Evolutionary conservation across 2,329 filamentous ascomycete species (phyloP).

Genomic region (Lachnellula subtilissima): DNA sequence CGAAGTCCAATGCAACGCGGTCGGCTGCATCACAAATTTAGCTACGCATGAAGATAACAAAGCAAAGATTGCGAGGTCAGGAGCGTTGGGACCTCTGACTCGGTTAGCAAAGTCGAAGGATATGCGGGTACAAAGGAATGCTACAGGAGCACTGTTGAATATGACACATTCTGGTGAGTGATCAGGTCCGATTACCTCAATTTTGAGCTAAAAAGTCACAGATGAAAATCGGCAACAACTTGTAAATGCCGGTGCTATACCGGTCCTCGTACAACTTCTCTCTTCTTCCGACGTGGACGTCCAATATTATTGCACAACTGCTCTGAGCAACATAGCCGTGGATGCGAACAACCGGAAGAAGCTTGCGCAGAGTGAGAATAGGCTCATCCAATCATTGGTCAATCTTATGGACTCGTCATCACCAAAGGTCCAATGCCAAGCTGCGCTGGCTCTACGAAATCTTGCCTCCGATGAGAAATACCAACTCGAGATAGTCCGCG

Average conservation of each 20-base stretch:
- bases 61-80: constrained; percentile 93
- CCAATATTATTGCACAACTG: constrained; percentile 98
- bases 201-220: constrained; percentile 35
- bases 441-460: constrained; percentile 87
- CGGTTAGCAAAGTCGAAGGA: constrained; percentile 94
- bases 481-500: constrained; percentile 92
- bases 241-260: constrained; percentile 95
- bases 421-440: constrained; percentile 96
- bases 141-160: constrained; percentile 90
- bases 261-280: constrained; percentile 90
- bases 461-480: constrained; percentile 98
- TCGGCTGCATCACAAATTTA: constrained; percentile 96
- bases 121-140: constrained; percentile 97
- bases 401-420: constrained; percentile 97
- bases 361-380: constrained; percentile 83
- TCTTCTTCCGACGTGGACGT: constrained; percentile 93
- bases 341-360: constrained; percentile 87
- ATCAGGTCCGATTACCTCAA: background rate
- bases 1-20: constrained; percentile 97
- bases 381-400: constrained; percentile 88
- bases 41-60: constrained; percentile 99
- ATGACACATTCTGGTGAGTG: constrained; percentile 95
- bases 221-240: constrained; percentile 98
- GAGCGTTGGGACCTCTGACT: constrained; percentile 85
- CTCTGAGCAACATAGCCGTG: constrained; percentile 96